These are phyloP conservation scores for Immersiporthe knoxdaviesiana DNA, from an alignment of 2,329 filamentous ascomycete species.

Conservation along the genomic window DNA sequence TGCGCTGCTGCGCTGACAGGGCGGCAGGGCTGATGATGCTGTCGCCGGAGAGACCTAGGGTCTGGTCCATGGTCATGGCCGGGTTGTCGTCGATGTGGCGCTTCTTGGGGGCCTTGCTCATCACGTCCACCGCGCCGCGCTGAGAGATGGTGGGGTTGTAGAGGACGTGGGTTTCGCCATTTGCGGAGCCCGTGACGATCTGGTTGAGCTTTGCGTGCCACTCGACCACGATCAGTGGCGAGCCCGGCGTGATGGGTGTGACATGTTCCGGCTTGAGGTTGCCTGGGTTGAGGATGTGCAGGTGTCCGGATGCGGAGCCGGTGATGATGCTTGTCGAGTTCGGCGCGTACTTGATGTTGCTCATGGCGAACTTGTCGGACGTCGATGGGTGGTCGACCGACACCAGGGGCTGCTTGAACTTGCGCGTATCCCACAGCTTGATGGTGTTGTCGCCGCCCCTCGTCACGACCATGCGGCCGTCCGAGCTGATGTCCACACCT, in stretches of 20 bases:
- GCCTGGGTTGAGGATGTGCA: constrained; percentile 92
- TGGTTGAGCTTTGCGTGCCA: constrained; percentile 98
- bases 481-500: constrained; percentile 85
- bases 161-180: constrained; percentile 85
- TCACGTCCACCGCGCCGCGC: constrained; percentile 82
- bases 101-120: constrained; percentile 92
- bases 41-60: constrained; percentile 80
- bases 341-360: constrained; percentile 88
- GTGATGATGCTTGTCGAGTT: constrained; percentile 84
- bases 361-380: constrained; percentile 79
- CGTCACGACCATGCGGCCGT: constrained; percentile 88
- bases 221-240: constrained; percentile 78
- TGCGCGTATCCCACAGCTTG: constrained; percentile 95
- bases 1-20: constrained; percentile 53
- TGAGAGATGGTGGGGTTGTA: constrained; percentile 85
- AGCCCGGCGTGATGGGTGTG: constrained; percentile 85
- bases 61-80: constrained; percentile 80
- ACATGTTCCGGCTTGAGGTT: constrained; percentile 84
- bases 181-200: constrained; percentile 90
- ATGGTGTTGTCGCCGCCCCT: constrained; percentile 89
- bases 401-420: constrained; percentile 88
- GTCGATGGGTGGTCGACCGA: constrained; percentile 79
- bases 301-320: constrained; percentile 80
- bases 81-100: constrained; percentile 95
- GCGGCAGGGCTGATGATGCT: constrained; percentile 73